These are phyloP conservation scores for Suillus variegatus DNA, from an alignment of 768 basidiomycete genomes.

Conservation along the genomic window DNA sequence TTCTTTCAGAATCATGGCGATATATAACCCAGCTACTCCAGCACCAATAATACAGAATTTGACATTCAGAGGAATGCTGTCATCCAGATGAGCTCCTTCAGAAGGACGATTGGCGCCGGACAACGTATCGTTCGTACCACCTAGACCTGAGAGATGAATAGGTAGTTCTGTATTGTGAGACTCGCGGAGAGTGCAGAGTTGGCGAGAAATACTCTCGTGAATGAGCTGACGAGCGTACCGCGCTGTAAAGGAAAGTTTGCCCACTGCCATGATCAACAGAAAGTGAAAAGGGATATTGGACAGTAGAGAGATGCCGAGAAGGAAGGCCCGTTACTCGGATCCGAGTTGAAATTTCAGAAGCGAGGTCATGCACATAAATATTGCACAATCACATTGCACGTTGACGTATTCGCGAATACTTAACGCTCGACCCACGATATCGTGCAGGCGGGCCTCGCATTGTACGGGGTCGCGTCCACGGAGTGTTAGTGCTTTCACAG, in stretches of 20 bases:
- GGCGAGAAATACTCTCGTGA: neutral
- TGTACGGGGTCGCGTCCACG: too few species aligned
- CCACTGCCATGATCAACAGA: neutral
- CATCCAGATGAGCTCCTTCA: neutral
- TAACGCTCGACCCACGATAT: too few species aligned
- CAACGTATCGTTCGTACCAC: neutral
- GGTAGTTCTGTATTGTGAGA: neutral
- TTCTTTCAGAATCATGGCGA: slow-evolving; percentile 22
- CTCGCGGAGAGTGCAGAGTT: neutral
- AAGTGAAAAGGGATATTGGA: neutral
- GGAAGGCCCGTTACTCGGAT: neutral
- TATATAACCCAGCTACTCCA: slow-evolving; percentile 18
- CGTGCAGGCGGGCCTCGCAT: too few species aligned
- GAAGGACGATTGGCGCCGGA: neutral
- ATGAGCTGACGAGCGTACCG: neutral
- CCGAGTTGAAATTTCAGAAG: neutral
- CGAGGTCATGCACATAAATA: neutral
- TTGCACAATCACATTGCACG: too few species aligned
- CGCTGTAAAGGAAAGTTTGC: neutral
- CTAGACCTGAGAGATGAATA: neutral
- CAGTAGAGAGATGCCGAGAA: neutral
- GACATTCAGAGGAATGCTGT: neutral
- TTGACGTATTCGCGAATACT: too few species aligned
- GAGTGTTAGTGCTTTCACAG: too few species aligned
- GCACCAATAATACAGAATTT: slow-evolving; percentile 18